A percentile compares a stretch with the other conserved stretches of the same genome.
phyloP scores from a whole-genome alignment of 2,329 filamentous ascomycete species.

The Aspergillus quadrilineatus region DNA sequence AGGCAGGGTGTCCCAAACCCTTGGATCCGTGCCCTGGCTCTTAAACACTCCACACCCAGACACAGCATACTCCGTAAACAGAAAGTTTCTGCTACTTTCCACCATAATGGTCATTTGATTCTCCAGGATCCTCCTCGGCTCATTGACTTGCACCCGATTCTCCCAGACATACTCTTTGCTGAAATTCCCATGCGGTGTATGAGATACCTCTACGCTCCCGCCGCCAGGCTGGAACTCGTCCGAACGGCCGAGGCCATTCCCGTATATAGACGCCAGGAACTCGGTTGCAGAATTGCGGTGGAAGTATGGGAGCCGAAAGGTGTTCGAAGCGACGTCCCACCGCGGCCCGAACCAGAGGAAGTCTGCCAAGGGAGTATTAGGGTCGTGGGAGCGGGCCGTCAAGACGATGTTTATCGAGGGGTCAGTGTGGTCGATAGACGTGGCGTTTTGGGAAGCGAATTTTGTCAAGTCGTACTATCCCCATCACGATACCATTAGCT shows the following conservation, averaged over 20 bases:
- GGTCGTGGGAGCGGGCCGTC: constrained; percentile 51
- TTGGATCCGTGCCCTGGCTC: constrained; percentile 28
- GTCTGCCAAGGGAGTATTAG: constrained; percentile 61
- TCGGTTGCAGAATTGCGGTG: constrained; percentile 68
- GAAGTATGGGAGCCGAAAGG: constrained; percentile 71
- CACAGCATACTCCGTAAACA: constrained; percentile 31
- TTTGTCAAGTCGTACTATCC: constrained; percentile 57
- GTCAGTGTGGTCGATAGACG: constrained; percentile 64
- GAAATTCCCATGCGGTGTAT: constrained; percentile 36
- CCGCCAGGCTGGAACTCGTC: constrained; percentile 31
- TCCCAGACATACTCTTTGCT: constrained; percentile 48
- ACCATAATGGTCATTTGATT: constrained; percentile 35
- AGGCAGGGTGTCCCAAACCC: constrained; percentile 29
- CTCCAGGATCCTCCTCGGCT: constrained; percentile 45
- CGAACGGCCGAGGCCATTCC: constrained; percentile 28
- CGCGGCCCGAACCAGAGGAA: constrained; percentile 72
- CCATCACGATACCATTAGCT: not conserved
- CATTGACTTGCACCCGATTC: constrained; percentile 45
- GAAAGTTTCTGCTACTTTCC: constrained; percentile 29
- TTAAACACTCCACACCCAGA: constrained; percentile 28
- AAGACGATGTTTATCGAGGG: constrained; percentile 66
- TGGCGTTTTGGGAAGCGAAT: constrained; percentile 57
- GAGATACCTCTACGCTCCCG: constrained; percentile 28
- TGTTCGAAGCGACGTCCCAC: constrained; percentile 68
- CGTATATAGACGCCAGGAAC: constrained; percentile 45